phyloP scores from a whole-genome alignment of 805 yeast species.

The Vanderwaltozyma verrucispora region DNA sequence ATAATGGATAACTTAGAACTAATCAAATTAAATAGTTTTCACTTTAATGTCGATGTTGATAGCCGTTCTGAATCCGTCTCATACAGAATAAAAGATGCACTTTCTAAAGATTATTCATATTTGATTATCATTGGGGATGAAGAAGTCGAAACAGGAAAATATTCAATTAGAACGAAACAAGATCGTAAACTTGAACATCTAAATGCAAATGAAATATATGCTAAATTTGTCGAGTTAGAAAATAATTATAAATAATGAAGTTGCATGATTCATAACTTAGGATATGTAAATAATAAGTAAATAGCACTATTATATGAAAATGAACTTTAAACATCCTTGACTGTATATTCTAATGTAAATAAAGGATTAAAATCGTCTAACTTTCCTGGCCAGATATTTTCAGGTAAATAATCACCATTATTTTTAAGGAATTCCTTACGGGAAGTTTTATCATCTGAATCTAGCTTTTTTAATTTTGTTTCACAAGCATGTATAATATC shows the following conservation, averaged over 20 bases:
- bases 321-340: constrained; percentile 8
- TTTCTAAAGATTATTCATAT: constrained; percentile 62
- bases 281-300: too few species aligned
- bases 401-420: constrained; percentile 50
- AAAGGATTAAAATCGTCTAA: constrained; percentile 26
- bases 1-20: constrained; percentile 29
- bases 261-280: too few species aligned
- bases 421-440: constrained; percentile 35
- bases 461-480: constrained; percentile 29
- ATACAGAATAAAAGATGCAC: constrained; percentile 68
- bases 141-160: constrained; percentile 50
- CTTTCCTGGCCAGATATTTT: constrained; percentile 39
- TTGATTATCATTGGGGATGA: constrained; percentile 81
- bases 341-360: constrained; percentile 17
- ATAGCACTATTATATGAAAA: too few species aligned
- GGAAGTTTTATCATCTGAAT: constrained; percentile 34
- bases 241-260: constrained; percentile 32
- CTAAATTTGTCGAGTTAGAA: constrained; percentile 47
- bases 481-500: constrained; percentile 34
- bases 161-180: constrained; percentile 54
- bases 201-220: constrained; percentile 41
- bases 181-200: constrained; percentile 36
- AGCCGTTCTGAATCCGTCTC: constrained; percentile 70
- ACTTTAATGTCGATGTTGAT: constrained; percentile 70
- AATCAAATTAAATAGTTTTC: constrained; percentile 45